Evolutionary conservation across 1,284 basidiomycete species (phyloP).

Genomic region (Naganishia cerealis): DNA sequence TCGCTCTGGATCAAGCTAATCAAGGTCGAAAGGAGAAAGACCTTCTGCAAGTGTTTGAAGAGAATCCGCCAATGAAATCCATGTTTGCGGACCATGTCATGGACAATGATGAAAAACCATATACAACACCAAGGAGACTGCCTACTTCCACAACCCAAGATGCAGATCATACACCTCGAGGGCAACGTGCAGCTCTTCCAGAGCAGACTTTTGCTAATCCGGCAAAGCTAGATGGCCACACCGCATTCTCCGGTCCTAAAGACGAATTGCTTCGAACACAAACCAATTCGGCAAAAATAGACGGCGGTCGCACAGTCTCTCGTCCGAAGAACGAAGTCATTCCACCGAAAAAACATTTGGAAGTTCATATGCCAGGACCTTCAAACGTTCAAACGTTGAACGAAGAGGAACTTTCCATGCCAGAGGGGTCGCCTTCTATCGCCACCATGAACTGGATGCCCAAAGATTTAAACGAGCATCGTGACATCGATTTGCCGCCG

Average conservation of each 20-base stretch:
- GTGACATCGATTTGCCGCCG: background rate
- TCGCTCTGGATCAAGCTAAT: slow-evolving; percentile 1
- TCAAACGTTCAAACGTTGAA: background rate
- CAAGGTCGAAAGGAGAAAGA: background rate
- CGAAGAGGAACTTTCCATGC: background rate
- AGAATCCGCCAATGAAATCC: background rate
- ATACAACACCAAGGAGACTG: background rate
- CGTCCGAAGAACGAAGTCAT: background rate
- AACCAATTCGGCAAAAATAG: background rate
- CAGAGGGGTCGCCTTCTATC: background rate
- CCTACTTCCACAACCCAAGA: background rate
- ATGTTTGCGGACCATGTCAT: background rate
- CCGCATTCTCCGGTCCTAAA: background rate
- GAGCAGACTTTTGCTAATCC: background rate
- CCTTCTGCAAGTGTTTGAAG: background rate
- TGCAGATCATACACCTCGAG: background rate
- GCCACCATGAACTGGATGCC: background rate
- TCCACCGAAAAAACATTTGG: background rate
- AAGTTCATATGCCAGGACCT: background rate
- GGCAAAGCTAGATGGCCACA: background rate
- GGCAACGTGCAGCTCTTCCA: background rate
- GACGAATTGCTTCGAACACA: background rate
- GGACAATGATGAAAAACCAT: background rate
- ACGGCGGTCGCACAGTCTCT: background rate
- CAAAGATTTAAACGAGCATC: background rate